Base-by-base conservation (phyloP, 805 yeast genomes). In the Metschnikowia lachancei region DNA sequence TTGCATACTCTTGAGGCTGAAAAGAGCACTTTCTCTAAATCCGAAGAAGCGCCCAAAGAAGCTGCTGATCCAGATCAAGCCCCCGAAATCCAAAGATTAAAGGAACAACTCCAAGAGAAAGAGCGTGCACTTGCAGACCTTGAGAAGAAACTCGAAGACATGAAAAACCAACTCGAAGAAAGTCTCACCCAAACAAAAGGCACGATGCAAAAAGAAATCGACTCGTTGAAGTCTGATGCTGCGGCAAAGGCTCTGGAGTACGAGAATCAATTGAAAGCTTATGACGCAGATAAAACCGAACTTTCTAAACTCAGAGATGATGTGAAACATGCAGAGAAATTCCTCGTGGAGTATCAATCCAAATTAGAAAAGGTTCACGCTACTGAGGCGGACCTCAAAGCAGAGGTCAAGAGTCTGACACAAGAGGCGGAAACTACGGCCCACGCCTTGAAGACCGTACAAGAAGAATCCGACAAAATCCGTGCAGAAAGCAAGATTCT, bases 121-220 rank as follows among this genome's bases (percentile, higher is more conserved):
- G 41, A 46, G 45, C 45, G 50, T 41, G 45, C 49, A 28, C 32
- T 46, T 24, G 33, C 60, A 51, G 41, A 13, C 8, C 4, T 29
- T 19, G 36, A 55, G 43, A 38, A 54, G 50, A 49, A 56, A 49
- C n/a, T 33, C 7, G 45, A 36, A n/a, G 40, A 41, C 2, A 29
- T 37, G 11, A 38, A 36, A 36, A 35, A 41, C 16, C 22, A 28
- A 12, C 28, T 37, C 6, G 32, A 36, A 29, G 29, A 36, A 31
- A 24, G 32, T 36, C 24, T 50, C 16, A 36, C 28, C 24, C 38
- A 46, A 18, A 38, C 43, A 14, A 31, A 45, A 32, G 52, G 45
- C 22, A 54, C 48, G 33, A 57, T 53, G 54, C 54, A 43, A 41
- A 31, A 36, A 4, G 17, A 37, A 6, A 28, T 41, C 13, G 36